Conservation (phyloP, 345 rosid genomes). For the Brassica napus region Da-Ae NC_063451.1:13665501-13666000, state of each 20-base stretch:
- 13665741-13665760: constrained; percentile 67
- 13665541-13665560: constrained; percentile 24
- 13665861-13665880: constrained; percentile 79
- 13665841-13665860: constrained; percentile 92
- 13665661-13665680: constrained; percentile 56
- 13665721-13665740: constrained; percentile 88
- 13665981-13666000: constrained; percentile 9
- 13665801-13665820: constrained; percentile 46
- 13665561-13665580: constrained; percentile 36
- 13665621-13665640: background rate
- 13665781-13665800: constrained; percentile 50
- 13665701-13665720: constrained; percentile 80
- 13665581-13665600: constrained; percentile 18
- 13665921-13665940: constrained; percentile 91
- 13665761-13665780: constrained; percentile 49
- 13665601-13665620: constrained; percentile 11
- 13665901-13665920: constrained; percentile 83
- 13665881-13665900: constrained; percentile 85
- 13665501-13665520: constrained; percentile 48
- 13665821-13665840: constrained; percentile 56
- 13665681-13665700: constrained; percentile 42
- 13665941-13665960: constrained; percentile 56
- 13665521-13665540: constrained; percentile 34
- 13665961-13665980: background rate
- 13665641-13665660: constrained; percentile 25